These are phyloP conservation scores for Dipteronia dyeriana DNA, from an alignment of 345 rosid species.

Conservation along the genomic window DNA sequence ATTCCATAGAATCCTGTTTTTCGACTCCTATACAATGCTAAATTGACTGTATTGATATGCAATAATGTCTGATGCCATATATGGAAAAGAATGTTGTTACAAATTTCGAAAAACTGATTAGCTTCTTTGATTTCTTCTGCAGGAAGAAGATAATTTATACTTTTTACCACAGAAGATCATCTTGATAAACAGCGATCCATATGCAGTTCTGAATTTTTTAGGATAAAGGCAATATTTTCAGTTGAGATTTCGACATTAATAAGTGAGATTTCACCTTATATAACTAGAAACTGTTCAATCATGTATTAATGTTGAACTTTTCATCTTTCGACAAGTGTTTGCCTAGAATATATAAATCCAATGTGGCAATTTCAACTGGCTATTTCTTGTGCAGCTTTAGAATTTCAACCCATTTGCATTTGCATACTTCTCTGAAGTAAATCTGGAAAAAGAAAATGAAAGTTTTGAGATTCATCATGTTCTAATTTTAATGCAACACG, in stretches of 20 bases:
- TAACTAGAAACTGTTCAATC: not conserved
- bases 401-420: not conserved
- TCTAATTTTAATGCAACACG: not conserved
- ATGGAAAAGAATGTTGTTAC: not conserved
- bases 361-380: not conserved
- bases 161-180: not conserved
- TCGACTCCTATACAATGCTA: not conserved
- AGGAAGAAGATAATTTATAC: constrained; percentile 1
- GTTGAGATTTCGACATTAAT: constrained; percentile 10
- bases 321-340: not conserved
- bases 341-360: not conserved
- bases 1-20: not conserved
- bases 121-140: not conserved
- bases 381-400: not conserved
- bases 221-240: not conserved
- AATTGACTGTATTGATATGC: not conserved
- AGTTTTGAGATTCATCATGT: not conserved
- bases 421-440: not conserved
- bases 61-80: not conserved
- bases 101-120: not conserved
- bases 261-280: constrained; percentile 4
- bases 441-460: too few species aligned
- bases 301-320: not conserved
- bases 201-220: not conserved
- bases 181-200: not conserved